Evolutionary conservation across 352 stramenopile genomes (phyloP), one percentile per base, ranked within the genome.

Genomic region (Phytophthora crassamura): DNA sequence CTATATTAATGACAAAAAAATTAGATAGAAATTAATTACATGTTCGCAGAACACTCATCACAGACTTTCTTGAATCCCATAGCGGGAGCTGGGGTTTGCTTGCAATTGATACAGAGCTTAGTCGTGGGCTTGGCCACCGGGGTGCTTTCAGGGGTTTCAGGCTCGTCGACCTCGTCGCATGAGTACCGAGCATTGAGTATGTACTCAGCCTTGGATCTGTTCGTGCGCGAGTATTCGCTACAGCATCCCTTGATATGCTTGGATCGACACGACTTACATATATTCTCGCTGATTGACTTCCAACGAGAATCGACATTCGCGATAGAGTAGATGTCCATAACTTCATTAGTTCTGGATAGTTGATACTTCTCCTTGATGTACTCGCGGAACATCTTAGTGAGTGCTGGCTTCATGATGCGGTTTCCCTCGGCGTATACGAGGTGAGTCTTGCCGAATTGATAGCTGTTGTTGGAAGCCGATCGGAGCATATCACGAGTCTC

Each of bases 401-500:
- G n/a, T n/a, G n/a, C n/a, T n/a, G n/a, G n/a, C 46, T 58, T 58
- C 49, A 58, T 58, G 30, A 15, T 53, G 20, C 46, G 38, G 14
- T 58, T 58, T 34, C 34, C 36, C 3, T n/a, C n/a, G n/a, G n/a
- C n/a, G n/a, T n/a, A n/a, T n/a, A n/a, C n/a, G 16, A 58, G 36
- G 30, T 58, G 34, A 58, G n/a, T n/a, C n/a, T n/a, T n/a, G n/a
- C n/a, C n/a, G n/a, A n/a, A 58, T 42, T 58, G 49, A 34, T 43
- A 58, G 22, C 32, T 58, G 16, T 58, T 46, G 34, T 58, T 58
- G 32, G 49, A 46, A 43, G 49, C 49, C 49, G 46, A 46, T 32
- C 49, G 49, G 46, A 58, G 49, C 20, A 58, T 30, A 20, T 58
- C 46, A 15, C 49, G 49, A 15, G 43, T 58, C 5, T 58, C 49